These are phyloP conservation scores for Pichia norvegensis DNA, from an alignment of 1,139 yeast species.

Conservation along the genomic window DNA sequence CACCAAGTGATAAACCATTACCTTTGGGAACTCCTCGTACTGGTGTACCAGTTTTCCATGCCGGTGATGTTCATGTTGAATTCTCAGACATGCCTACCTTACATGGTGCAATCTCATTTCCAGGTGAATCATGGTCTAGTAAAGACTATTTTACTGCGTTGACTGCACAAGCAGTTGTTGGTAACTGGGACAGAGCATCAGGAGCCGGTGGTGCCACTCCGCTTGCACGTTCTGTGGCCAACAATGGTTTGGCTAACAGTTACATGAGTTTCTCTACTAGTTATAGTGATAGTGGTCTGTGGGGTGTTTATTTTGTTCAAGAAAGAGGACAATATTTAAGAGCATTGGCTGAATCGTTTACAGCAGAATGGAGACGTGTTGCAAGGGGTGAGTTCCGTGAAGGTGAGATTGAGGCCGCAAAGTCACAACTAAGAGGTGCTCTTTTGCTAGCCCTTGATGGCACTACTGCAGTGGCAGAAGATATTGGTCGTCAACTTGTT, in stretches of 20 bases:
- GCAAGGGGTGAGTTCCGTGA: constrained; percentile 68
- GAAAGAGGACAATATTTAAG: constrained; percentile 65
- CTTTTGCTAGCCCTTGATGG: constrained; percentile 84
- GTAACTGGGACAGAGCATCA: constrained; percentile 93
- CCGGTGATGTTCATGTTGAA: constrained; percentile 79
- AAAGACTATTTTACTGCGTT: constrained; percentile 93
- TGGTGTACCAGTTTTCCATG: constrained; percentile 71
- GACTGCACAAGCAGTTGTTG: constrained; percentile 93
- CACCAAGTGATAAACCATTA: constrained; percentile 53
- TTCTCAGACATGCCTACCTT: constrained; percentile 83
- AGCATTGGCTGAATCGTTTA: constrained; percentile 60
- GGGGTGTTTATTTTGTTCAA: constrained; percentile 92
- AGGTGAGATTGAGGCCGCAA: constrained; percentile 88
- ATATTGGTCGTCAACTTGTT: constrained; percentile 92
- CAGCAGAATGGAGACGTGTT: constrained; percentile 84
- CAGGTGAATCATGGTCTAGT: constrained; percentile 96
- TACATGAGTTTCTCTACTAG: constrained; percentile 96
- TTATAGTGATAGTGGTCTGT: constrained; percentile 92
- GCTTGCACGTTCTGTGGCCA: constrained; percentile 59
- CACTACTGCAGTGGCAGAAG: constrained; percentile 94
- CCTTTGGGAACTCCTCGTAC: constrained; percentile 72
- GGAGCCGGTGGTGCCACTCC: constrained; percentile 68
- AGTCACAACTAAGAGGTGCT: constrained; percentile 91
- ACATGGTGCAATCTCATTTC: constrained; percentile 90
- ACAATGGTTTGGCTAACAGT: constrained; percentile 40